Percentiles rank a stretch among this genome's conserved stretches.
phyloP scores from a whole-genome alignment of 1,139 yeast species.

The Kodamaea anthophila region DNA sequence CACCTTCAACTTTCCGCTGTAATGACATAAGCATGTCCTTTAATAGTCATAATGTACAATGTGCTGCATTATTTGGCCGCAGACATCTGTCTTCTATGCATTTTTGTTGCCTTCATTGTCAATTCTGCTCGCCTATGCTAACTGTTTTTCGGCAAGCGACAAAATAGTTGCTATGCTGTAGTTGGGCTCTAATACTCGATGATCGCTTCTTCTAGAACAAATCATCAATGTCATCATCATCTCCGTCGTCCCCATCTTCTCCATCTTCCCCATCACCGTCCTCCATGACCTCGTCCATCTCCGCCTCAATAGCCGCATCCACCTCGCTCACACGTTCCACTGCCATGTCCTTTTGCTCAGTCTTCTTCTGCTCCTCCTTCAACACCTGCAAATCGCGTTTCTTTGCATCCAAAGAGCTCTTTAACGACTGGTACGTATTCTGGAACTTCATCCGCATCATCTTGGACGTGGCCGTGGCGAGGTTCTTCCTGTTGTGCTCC shows the following conservation, averaged over 20 bases:
- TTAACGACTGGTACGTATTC: slow-evolving; percentile 73
- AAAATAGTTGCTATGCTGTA: too few relatives aligned
- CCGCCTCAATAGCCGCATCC: slow-evolving; percentile 16
- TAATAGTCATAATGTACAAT: too few relatives aligned
- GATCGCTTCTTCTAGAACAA: slow-evolving; percentile 8
- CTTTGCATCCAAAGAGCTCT: slow-evolving; percentile 78
- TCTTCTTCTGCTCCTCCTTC: slow-evolving; percentile 22
- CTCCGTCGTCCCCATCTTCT: slow-evolving; percentile 9
- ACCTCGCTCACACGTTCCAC: slow-evolving; percentile 14
- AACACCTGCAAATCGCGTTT: slow-evolving; percentile 54
- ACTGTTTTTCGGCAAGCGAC: too few relatives aligned
- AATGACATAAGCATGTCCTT: too few relatives aligned
- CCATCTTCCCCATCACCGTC: slow-evolving; percentile 11
- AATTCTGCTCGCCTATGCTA: too few relatives aligned
- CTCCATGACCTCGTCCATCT: slow-evolving; percentile 14
- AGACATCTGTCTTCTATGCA: too few relatives aligned
- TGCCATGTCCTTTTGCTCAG: slow-evolving; percentile 14
- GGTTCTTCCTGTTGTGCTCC: slow-evolving; percentile 65
- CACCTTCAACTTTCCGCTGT: too few relatives aligned
- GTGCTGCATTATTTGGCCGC: too few relatives aligned
- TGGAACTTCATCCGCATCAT: slow-evolving; percentile 83
- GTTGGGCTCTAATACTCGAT: too few relatives aligned
- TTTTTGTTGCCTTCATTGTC: too few relatives aligned
- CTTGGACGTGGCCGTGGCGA: slow-evolving; percentile 75
- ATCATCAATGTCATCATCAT: slow-evolving; percentile 6